Conservation (phyloP, 495 filamentous ascomycete species). For the Hypomontagnella monticulosa region DNA sequence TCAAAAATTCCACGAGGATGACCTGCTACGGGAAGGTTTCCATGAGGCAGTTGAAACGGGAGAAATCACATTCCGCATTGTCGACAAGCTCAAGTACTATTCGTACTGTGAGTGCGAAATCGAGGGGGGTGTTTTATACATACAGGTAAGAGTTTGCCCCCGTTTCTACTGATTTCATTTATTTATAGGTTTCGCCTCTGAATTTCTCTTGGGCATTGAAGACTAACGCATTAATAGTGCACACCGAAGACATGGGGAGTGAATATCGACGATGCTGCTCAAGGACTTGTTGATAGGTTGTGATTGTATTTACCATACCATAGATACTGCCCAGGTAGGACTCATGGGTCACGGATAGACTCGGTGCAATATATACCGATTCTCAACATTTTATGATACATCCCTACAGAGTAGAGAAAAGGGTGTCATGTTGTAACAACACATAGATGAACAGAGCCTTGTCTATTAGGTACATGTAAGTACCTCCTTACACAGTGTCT, state of each 20-base stretch:
- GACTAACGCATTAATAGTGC: conserved; percentile 22
- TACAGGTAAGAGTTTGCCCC: conserved; percentile 46
- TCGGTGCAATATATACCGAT: too few species aligned
- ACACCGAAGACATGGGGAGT: conserved; percentile 29
- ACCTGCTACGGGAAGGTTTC: conserved; percentile 58
- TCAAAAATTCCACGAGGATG: conserved; percentile 58
- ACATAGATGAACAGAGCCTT: too few species aligned
- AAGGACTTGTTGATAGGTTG: conserved; percentile 23
- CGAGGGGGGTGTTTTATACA: conserved; percentile 54
- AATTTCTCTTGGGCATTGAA: neutral
- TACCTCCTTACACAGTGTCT: too few species aligned
- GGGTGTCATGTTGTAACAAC: too few species aligned
- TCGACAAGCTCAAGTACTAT: conserved; percentile 55
- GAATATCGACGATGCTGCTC: conserved; percentile 24
- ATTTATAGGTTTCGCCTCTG: neutral
- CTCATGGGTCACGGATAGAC: too few species aligned
- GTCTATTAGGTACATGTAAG: too few species aligned
- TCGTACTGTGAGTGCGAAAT: conserved; percentile 56
- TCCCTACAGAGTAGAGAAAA: too few species aligned
- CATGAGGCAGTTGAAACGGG: conserved; percentile 53
- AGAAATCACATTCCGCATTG: conserved; percentile 55
- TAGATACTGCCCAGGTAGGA: too few species aligned
- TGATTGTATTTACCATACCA: neutral
- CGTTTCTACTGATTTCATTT: neutral
- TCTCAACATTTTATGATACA: too few species aligned